Conservation (phyloP, 2,329 filamentous ascomycete species). For the Colletotrichum chlorophyti region DNA sequence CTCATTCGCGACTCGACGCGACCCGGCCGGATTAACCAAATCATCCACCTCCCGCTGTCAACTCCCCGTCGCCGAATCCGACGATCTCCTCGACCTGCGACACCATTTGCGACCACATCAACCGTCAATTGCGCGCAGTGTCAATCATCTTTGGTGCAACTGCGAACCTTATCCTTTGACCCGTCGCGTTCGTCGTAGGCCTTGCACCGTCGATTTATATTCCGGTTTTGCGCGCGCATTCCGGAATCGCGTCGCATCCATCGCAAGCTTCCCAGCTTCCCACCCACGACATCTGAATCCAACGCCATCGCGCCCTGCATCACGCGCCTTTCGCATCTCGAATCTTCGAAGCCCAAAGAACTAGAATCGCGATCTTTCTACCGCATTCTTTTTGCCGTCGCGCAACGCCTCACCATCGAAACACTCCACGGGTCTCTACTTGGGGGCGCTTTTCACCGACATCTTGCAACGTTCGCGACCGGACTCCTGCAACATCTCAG, state of each 20-base stretch:
- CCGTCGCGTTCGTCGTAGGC: background rate
- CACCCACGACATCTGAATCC: background rate
- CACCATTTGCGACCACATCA: background rate
- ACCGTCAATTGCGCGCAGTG: conserved; percentile 2
- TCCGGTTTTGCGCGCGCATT: conserved; percentile 1
- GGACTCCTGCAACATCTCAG: too few species aligned
- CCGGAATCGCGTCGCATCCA: conserved; percentile 9
- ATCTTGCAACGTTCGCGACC: background rate
- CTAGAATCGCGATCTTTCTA: background rate
- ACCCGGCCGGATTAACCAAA: conserved; percentile 21
- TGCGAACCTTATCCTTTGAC: background rate
- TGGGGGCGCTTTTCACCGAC: background rate
- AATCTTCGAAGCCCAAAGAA: too few species aligned
- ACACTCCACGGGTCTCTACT: background rate
- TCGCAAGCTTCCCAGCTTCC: conserved; percentile 3
- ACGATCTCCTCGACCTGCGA: conserved; percentile 3
- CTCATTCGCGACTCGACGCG: conserved; percentile 4
- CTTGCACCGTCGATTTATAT: background rate
- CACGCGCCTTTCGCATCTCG: background rate
- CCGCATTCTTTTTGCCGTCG: background rate
- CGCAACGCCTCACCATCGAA: too few species aligned
- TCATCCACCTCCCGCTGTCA: background rate
- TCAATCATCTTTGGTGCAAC: conserved; percentile 1
- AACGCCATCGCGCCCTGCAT: too few species aligned
- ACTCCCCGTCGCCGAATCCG: background rate